Evolutionary conservation across 2,329 filamentous ascomycete species (phyloP), one percentile per base, ranked within the genome.

Genomic region (Scleromitrula shiraiana): DNA sequence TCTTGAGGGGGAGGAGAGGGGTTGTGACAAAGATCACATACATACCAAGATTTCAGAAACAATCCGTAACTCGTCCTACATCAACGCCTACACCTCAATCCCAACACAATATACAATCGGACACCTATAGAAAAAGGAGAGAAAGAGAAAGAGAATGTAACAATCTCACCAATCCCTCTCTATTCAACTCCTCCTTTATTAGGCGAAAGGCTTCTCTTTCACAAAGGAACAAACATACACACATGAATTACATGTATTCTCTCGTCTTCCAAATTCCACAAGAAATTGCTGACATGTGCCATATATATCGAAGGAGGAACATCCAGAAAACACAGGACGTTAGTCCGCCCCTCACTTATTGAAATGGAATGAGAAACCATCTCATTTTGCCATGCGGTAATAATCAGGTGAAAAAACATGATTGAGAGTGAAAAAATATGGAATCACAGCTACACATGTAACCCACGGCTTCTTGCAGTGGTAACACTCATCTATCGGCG

Each of bases 401-500:
- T 42, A 15, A 24, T 42, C 45, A 37, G 38, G 45, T 48, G 45
- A 48, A 48, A n/a, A 48, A 29, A 36, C 38, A 36, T 9, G 17
- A 48, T n/a, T n/a, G n/a, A n/a, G n/a, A n/a, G n/a, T n/a, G n/a
- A 42, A 38, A 42, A 42, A 48, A 15, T 36, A 29, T 32, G n/a
- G n/a, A n/a, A 20, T 36, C 14, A 12, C 7, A 48, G 45, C 38
- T 48, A 48, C 45, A 48, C 45, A 48, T 42, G 45, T 48, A 41
- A 36, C 32, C 38, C 38, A 17, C 45, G 42, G 41, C 17, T 41
- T 35, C 20, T 24, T 46, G 36, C 36, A 40, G 35, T 17, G 29
- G 42, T 46, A 26, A 35, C 42, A 41, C 35, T 41, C 27, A 46
- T 50, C 35, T 46, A 46, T 50, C 33, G 35, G 48, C 41, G 41